Evolutionary conservation across 2,329 filamentous ascomycete species (phyloP).

Genomic region (Fusarium cicatricum): DNA sequence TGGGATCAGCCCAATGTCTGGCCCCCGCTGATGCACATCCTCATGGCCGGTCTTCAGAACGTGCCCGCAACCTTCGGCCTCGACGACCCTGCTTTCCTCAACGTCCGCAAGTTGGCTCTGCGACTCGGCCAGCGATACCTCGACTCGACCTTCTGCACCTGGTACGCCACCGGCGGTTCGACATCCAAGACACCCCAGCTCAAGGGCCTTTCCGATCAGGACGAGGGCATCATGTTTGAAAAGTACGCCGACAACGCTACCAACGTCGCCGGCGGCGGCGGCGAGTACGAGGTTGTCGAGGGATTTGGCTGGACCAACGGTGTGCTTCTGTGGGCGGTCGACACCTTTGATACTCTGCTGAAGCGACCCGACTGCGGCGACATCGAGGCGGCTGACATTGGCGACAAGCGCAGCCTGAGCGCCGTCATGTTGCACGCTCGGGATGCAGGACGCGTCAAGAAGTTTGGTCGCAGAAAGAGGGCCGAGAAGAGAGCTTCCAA

Average conservation of each 20-base stretch:
- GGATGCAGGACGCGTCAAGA: constrained; percentile 59
- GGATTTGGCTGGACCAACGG: constrained; percentile 78
- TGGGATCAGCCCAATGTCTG: constrained; percentile 78
- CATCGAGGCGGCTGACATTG: constrained; percentile 52
- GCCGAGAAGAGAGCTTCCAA: constrained; percentile 17
- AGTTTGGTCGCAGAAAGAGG: constrained; percentile 48
- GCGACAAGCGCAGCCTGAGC: constrained; percentile 46
- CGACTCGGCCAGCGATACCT: constrained; percentile 70
- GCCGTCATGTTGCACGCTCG: constrained; percentile 58
- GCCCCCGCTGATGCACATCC: constrained; percentile 71
- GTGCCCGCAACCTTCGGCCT: constrained; percentile 64
- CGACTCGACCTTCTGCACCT: constrained; percentile 74
- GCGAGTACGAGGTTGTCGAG: constrained; percentile 74
- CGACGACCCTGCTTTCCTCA: constrained; percentile 61
- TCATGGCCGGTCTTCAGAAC: constrained; percentile 69
- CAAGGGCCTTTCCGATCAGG: constrained; percentile 51
- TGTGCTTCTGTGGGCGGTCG: constrained; percentile 71
- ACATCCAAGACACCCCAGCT: constrained; percentile 62
- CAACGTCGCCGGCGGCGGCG: constrained; percentile 69
- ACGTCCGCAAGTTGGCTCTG: constrained; percentile 64
- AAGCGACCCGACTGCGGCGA: constrained; percentile 64
- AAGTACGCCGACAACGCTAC: constrained; percentile 70
- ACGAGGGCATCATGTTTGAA: constrained; percentile 72
- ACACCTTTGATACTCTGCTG: constrained; percentile 66
- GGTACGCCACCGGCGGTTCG: constrained; percentile 71